These are phyloP conservation scores for Phialophora expanda DNA, from an alignment of 2,329 filamentous ascomycete species.

Conservation along the genomic window DNA sequence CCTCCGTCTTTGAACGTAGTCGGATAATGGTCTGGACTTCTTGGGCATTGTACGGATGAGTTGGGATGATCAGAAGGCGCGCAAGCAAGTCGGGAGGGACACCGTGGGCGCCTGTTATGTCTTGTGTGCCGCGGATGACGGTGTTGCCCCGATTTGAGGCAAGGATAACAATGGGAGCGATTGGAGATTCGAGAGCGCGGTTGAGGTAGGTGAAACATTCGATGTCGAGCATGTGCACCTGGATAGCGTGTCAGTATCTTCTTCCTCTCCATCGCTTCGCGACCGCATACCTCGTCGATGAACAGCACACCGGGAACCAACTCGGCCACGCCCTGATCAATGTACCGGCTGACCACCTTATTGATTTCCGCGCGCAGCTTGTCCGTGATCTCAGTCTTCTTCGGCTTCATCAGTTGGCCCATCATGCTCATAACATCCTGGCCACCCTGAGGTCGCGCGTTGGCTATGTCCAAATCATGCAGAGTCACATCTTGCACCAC, in stretches of 20 bases:
- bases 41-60: slow-evolving; percentile 81
- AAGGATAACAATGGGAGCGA: slow-evolving; percentile 95
- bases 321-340: slow-evolving; percentile 96
- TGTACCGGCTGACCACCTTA: slow-evolving; percentile 99
- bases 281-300: slow-evolving; percentile 82
- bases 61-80: slow-evolving; percentile 93
- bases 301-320: slow-evolving; percentile 97
- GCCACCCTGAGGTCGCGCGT: slow-evolving; percentile 90
- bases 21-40: slow-evolving; percentile 94
- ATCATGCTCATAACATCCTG: slow-evolving; percentile 99
- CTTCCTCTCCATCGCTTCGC: slow-evolving; percentile 8
- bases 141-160: slow-evolving; percentile 96
- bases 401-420: slow-evolving; percentile 99
- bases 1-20: slow-evolving; percentile 81
- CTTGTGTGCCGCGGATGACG: slow-evolving; percentile 83
- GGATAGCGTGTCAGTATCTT: slow-evolving; percentile 34
- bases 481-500: slow-evolving; percentile 98
- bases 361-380: slow-evolving; percentile 96
- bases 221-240: slow-evolving; percentile 99
- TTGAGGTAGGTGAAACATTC: slow-evolving; percentile 99
- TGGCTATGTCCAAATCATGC: slow-evolving; percentile 95
- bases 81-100: slow-evolving; percentile 92
- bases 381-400: slow-evolving; percentile 99
- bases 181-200: slow-evolving; percentile 91
- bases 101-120: slow-evolving; percentile 83